phyloP scores from a whole-genome alignment of 129 eudicot species.

The Helianthus annuus region HanXRQr2.0-SUNRISE NC_035441.2:170208427-170208926 shows the following conservation, averaged over 20 bases:
- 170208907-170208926: neutral
- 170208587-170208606: neutral
- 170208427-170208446: conserved; percentile 47
- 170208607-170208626: conserved; percentile 19
- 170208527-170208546: conserved; percentile 5
- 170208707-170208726: neutral
- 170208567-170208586: neutral
- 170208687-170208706: neutral
- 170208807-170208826: conserved; percentile 7
- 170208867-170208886: conserved; percentile 18
- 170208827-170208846: neutral
- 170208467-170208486: conserved; percentile 11
- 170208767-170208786: conserved; percentile 9
- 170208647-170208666: neutral
- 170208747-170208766: neutral
- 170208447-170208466: conserved; percentile 26
- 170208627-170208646: conserved; percentile 13
- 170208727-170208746: conserved; percentile 5
- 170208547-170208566: conserved; percentile 1
- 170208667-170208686: neutral
- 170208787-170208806: conserved; percentile 4
- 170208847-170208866: conserved; percentile 14
- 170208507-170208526: conserved; percentile 11
- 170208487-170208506: conserved; percentile 37
- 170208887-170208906: neutral